Base-by-base conservation (phyloP, 2,329 filamentous ascomycete species). In the Colletotrichum shisoi region DNA sequence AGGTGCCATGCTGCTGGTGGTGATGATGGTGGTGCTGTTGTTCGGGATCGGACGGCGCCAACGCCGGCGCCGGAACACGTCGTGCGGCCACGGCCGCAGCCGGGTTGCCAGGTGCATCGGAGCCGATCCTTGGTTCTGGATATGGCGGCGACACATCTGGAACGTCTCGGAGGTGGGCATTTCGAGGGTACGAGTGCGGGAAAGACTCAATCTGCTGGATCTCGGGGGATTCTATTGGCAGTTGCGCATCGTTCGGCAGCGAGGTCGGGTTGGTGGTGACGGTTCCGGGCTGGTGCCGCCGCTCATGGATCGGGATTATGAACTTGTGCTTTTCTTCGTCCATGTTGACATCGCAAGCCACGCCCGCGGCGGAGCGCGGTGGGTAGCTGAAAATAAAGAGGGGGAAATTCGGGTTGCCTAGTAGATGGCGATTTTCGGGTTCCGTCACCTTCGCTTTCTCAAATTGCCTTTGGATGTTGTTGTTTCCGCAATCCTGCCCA, bases 271-370 rank as follows among this genome's bases (percentile, higher is more conserved):
- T 45, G 13, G 24, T 11, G 37, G 27, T 48, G 56, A 58, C 2
- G 44, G 56, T 58, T 46, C 13, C n/a, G 31, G 21, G 42, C 27
- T 48, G 42, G 19, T 62, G 62, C 24, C 53, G 57, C 57, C 57
- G 46, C 45, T 67, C 62, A 53, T 67, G 66, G 52, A 19, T 42
- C 24, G 66, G 66, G 44, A 67, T 68, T 17, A 68, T 68, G 46
- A 68, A 68, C 34, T 68, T 68, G 45, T 68, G 63, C 13, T 68
- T 67, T 51, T 68, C 66, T 46, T 68, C 66, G 13, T 68, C 66
- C 62, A 68, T 68, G 5, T 57, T 59, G 51, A 24, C 44, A 46
- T 62, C 31, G 48, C 54, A 49, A 44, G 27, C 49, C 54, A 49
- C 56, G 34, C 65, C 61, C 42, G 49, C 54, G 61, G 59, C 17